Percentiles rank a stretch among this genome's conserved stretches.
Conservation (phyloP, 1,284 basidiomycete species). For the Phellopilus nigrolimitatus region DNA sequence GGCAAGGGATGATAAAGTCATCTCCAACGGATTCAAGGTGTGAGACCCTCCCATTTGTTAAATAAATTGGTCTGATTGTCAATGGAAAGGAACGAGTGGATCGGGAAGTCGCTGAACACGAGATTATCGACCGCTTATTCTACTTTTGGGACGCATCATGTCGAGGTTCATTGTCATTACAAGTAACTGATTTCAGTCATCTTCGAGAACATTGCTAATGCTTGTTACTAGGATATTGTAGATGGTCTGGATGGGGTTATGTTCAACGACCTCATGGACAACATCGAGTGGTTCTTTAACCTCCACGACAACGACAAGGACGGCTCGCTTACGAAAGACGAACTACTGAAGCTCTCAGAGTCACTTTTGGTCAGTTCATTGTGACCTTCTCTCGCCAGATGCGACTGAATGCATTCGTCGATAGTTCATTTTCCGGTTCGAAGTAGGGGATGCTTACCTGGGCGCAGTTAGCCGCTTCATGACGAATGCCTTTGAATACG, state of each 20-base stretch:
- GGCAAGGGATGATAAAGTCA: slow-evolving; percentile 94
- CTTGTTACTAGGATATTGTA: slow-evolving; percentile 71
- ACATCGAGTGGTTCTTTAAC: slow-evolving; percentile 98
- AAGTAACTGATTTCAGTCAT: slow-evolving; percentile 39
- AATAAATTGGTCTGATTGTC: slow-evolving; percentile 21
- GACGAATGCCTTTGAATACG: slow-evolving; percentile 96
- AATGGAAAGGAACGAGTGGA: slow-evolving; percentile 67
- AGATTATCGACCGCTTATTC: slow-evolving; percentile 79
- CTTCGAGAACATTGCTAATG: slow-evolving; percentile 14
- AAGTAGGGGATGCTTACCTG: slow-evolving; percentile 94
- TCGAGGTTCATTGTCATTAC: slow-evolving; percentile 80
- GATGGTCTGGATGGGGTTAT: slow-evolving; percentile 87
- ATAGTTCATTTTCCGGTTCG: slow-evolving; percentile 96
- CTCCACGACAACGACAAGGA: slow-evolving; percentile 96
- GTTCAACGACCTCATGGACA: slow-evolving; percentile 96
- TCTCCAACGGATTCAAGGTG: slow-evolving; percentile 89
- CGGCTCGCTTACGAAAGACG: slow-evolving; percentile 91
- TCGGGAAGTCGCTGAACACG: slow-evolving; percentile 76
- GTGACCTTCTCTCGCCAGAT: not conserved
- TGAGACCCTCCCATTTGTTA: slow-evolving; percentile 9
- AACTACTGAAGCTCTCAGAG: slow-evolving; percentile 93
- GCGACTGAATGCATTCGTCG: not conserved
- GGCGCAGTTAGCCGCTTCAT: slow-evolving; percentile 95
- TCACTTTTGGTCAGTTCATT: slow-evolving; percentile 73
- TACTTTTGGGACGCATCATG: slow-evolving; percentile 86